These are phyloP conservation scores for Penicillium sp. DNA, from an alignment of 2,329 filamentous ascomycete genomes.

Conservation along the genomic window DNA sequence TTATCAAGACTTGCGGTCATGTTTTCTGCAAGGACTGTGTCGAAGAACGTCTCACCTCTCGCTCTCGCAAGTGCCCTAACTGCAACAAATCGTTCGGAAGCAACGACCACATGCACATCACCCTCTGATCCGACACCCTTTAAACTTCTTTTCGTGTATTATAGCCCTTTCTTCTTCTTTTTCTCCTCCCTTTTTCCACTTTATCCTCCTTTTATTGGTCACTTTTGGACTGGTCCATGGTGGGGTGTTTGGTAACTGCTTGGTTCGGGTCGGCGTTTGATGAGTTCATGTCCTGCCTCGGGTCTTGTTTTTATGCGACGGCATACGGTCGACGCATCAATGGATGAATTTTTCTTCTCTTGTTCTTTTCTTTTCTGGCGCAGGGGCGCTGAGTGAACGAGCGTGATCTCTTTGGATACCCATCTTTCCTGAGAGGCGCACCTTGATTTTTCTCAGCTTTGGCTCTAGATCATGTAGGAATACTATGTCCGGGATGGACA, in stretches of 20 bases:
- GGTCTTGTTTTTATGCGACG: slow-evolving; percentile 11
- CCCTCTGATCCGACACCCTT: slow-evolving; percentile 34
- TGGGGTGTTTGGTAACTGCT: slow-evolving; percentile 35
- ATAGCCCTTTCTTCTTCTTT: slow-evolving; percentile 28
- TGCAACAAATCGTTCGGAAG: slow-evolving; percentile 89
- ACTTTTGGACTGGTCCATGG: slow-evolving; percentile 30
- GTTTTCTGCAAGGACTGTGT: slow-evolving; percentile 90
- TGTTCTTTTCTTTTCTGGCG: slow-evolving; percentile 12
- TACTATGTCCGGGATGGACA: slow-evolving; percentile 25
- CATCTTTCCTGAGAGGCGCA: slow-evolving; percentile 18
- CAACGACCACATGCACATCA: slow-evolving; percentile 73
- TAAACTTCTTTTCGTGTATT: slow-evolving; percentile 28
- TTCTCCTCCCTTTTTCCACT: slow-evolving; percentile 7
- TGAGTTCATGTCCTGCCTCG: slow-evolving; percentile 8
- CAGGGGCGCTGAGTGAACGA: slow-evolving; percentile 13
- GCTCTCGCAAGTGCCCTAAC: slow-evolving; percentile 90
- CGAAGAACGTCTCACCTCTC: slow-evolving; percentile 79
- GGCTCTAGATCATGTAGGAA: slow-evolving; percentile 32
- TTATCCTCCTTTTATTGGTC: slow-evolving; percentile 18
- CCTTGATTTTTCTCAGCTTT: slow-evolving; percentile 14
- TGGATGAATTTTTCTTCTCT: slow-evolving; percentile 14
- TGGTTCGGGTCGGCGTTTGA: slow-evolving; percentile 33
- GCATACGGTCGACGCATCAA: slow-evolving; percentile 20
- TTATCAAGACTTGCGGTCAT: slow-evolving; percentile 89
- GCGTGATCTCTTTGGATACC: slow-evolving; percentile 29